These are phyloP conservation scores for Suhomyces wounanorum DNA, from an alignment of 1,139 yeast species.

Conservation along the genomic window DNA sequence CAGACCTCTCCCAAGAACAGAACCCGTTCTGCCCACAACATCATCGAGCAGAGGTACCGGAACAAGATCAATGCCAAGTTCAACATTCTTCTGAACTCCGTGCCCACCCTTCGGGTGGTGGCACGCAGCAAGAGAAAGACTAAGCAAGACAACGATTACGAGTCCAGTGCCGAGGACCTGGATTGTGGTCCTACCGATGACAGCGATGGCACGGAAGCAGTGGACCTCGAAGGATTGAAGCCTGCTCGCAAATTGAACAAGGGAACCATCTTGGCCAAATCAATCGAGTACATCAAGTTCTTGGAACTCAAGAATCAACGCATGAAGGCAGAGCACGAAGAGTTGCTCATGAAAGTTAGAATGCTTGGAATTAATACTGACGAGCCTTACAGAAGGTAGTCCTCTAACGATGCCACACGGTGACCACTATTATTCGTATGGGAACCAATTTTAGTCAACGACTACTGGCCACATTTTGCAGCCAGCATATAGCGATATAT, in stretches of 20 bases:
- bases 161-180: constrained; percentile 18
- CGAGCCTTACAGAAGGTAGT: constrained; percentile 5
- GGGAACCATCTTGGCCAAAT: constrained; percentile 47
- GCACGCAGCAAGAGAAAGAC: constrained; percentile 24
- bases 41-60: constrained; percentile 49
- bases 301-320: constrained; percentile 41
- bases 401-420: not conserved
- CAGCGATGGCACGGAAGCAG: constrained; percentile 18
- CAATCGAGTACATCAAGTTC: constrained; percentile 47
- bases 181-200: constrained; percentile 13
- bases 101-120: constrained; percentile 42
- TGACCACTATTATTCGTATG: not conserved
- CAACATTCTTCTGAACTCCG: constrained; percentile 41
- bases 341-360: constrained; percentile 30
- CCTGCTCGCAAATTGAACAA: constrained; percentile 49
- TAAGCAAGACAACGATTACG: constrained; percentile 18
- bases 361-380: constrained; percentile 29
- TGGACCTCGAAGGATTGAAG: constrained; percentile 45
- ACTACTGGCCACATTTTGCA: not conserved
- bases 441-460: not conserved
- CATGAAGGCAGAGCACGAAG: constrained; percentile 37
- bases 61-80: constrained; percentile 50
- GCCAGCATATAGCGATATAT: constrained; percentile 2
- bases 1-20: constrained; percentile 7
- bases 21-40: constrained; percentile 44